Conservation (phyloP, 2,329 filamentous ascomycete species). For the Talaromyces sp. region DNA sequence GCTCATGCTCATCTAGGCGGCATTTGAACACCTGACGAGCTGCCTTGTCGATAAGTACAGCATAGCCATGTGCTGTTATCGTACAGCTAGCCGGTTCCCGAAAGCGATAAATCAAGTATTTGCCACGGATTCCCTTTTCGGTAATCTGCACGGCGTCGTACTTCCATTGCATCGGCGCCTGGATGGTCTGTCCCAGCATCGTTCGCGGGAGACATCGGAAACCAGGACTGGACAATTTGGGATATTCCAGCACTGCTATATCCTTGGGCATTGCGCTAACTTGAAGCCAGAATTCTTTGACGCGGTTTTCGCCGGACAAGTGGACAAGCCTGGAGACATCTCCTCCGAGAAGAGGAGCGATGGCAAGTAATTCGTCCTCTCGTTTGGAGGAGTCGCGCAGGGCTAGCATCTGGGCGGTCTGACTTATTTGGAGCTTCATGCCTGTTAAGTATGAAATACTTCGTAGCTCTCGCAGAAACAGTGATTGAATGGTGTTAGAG, state of each 20-base stretch:
- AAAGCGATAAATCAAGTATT: not conserved
- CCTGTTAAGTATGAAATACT: too few species aligned
- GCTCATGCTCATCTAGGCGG: not conserved
- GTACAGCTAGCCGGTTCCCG: not conserved
- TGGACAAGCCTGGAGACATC: not conserved
- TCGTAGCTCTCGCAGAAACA: too few species aligned
- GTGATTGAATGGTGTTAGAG: too few species aligned
- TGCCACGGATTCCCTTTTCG: not conserved
- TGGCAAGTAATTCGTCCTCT: too few species aligned
- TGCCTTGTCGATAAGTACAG: not conserved
- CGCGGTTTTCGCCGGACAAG: not conserved
- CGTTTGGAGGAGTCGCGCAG: too few species aligned
- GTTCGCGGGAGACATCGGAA: not conserved
- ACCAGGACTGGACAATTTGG: not conserved
- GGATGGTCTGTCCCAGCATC: not conserved
- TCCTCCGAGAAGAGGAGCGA: too few species aligned
- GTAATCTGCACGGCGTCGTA: not conserved
- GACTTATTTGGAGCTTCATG: too few species aligned
- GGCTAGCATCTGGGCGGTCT: too few species aligned
- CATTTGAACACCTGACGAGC: not conserved
- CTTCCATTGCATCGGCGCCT: not conserved
- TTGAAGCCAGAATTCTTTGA: not conserved
- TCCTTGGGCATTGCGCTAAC: not conserved
- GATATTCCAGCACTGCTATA: too few species aligned
- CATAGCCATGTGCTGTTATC: not conserved